These are phyloP conservation scores for Annulohypoxylon bovei DNA, from an alignment of 495 filamentous ascomycete genomes.

Conservation along the genomic window DNA sequence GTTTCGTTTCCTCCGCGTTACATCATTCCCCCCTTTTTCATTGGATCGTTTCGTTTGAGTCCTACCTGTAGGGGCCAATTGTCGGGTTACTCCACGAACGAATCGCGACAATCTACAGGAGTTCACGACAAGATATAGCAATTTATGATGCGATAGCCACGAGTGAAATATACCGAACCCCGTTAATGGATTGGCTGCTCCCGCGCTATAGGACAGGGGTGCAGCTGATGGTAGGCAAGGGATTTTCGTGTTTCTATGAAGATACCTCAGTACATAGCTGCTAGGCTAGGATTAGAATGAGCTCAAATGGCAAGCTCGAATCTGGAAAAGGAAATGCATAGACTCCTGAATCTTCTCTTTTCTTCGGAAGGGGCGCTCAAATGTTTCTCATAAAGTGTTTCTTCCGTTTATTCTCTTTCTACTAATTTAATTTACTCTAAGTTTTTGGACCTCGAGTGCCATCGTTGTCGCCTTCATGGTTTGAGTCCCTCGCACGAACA, in stretches of 20 bases:
- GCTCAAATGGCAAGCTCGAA: constrained; percentile 20
- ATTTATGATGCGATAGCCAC: constrained; percentile 15
- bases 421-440: neutral
- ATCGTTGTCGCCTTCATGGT: constrained; percentile 10
- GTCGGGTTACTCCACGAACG: constrained; percentile 6
- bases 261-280: neutral
- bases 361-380: neutral
- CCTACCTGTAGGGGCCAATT: constrained; percentile 11
- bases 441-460: constrained; percentile 3
- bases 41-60: constrained; percentile 29
- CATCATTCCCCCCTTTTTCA: constrained; percentile 27
- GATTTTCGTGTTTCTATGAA: neutral
- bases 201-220: constrained; percentile 1
- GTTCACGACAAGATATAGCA: neutral
- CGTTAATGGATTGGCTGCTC: constrained; percentile 13
- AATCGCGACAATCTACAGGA: constrained; percentile 7
- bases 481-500: constrained; percentile 16
- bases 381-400: constrained; percentile 37
- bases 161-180: constrained; percentile 8
- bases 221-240: neutral
- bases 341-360: constrained; percentile 19
- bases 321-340: constrained; percentile 23
- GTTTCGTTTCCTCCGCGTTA: constrained; percentile 44
- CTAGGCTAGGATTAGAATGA: constrained; percentile 10
- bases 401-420: neutral